Evolutionary conservation across 2,329 filamentous ascomycete genomes (phyloP).

Genomic region (Colletotrichum euphorbiae): DNA sequence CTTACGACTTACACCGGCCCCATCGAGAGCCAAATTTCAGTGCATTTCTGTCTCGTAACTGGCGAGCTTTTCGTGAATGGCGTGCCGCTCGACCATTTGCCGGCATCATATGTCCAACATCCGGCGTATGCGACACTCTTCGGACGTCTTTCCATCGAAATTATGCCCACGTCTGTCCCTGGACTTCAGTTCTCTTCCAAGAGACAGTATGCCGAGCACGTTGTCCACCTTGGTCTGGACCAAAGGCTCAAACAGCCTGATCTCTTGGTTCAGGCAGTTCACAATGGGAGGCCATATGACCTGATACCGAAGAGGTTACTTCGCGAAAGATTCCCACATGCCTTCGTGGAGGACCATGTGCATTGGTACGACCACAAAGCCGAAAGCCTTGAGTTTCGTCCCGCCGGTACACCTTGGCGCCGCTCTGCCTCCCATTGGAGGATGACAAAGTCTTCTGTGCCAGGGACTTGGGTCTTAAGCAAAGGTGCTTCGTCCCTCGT

Average conservation of each 20-base stretch:
- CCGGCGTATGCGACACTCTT: constrained; percentile 58
- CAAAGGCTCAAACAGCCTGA: neutral
- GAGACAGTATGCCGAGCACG: constrained; percentile 45
- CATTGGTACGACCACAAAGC: constrained; percentile 59
- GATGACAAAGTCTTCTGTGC: no score
- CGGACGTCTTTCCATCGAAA: constrained; percentile 54
- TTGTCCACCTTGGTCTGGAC: constrained; percentile 42
- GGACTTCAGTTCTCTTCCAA: constrained; percentile 57
- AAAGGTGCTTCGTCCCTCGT: neutral
- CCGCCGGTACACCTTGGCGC: constrained; percentile 44
- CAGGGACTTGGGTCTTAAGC: no score
- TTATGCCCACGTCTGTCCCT: constrained; percentile 51
- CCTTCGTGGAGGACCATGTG: constrained; percentile 53
- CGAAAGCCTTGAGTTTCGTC: constrained; percentile 49
- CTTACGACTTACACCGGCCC: neutral
- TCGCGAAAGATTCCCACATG: constrained; percentile 44
- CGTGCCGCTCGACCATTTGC: constrained; percentile 59
- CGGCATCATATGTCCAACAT: constrained; percentile 55
- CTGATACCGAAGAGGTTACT: neutral
- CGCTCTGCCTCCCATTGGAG: constrained; percentile 17
- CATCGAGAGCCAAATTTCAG: constrained; percentile 43
- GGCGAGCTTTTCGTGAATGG: constrained; percentile 66
- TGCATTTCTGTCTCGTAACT: constrained; percentile 62
- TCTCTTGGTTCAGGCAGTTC: neutral
- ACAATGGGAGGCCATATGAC: neutral